Evolutionary conservation across 345 rosid genomes (phyloP).

Genomic region (Acer campestre): DNA sequence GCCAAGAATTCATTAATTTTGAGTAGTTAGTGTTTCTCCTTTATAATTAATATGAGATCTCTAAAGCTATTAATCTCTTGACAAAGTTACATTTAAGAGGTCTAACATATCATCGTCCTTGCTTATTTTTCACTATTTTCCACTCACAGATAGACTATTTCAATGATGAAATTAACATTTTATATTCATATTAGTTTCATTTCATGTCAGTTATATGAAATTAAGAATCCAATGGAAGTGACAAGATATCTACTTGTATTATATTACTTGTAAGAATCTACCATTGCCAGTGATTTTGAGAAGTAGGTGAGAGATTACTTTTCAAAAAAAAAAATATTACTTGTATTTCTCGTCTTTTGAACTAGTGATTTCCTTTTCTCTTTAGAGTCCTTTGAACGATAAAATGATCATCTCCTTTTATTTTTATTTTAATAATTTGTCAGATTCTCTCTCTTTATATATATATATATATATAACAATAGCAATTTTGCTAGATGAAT

Average conservation of each 20-base stretch:
- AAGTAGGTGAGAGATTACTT: too few relatives aligned
- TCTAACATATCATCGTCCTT: not conserved
- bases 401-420: not conserved
- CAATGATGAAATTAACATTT: not conserved
- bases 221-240: not conserved
- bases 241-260: not conserved
- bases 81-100: not conserved
- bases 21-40: not conserved
- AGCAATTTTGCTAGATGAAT: too few relatives aligned
- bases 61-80: not conserved
- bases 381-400: not conserved
- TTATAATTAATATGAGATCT: not conserved
- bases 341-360: too few relatives aligned
- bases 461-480: too few relatives aligned
- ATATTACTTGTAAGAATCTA: too few relatives aligned
- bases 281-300: too few relatives aligned
- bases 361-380: not conserved
- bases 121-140: not conserved
- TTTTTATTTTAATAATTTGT: not conserved
- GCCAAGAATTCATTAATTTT: too few relatives aligned
- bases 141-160: not conserved
- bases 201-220: not conserved
- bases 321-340: too few relatives aligned
- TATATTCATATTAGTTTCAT: not conserved
- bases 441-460: too few relatives aligned